Evolutionary conservation across 805 yeast genomes (phyloP), one percentile per base, ranked within the genome.

Genomic region (Debaryomyces maramus): DNA sequence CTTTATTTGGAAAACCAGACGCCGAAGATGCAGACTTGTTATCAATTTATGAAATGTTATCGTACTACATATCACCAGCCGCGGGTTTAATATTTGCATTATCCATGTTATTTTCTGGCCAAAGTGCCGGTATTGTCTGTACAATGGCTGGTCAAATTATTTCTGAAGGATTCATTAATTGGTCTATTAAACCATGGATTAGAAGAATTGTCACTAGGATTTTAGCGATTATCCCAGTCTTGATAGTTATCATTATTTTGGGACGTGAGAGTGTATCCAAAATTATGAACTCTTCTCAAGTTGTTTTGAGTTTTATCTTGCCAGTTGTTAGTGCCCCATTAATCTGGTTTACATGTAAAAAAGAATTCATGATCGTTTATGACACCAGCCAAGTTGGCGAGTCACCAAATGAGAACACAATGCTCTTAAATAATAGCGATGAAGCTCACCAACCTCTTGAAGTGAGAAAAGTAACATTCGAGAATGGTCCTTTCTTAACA

Each of bases 121-220:
- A 70, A 42, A 65, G 72, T 46, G 75, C 75, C 4, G 75, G 75
- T 11, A 70, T 70, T 27, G 75, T 70, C 9, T 70, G 75, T 48
- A 70, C 75, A 3, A 70, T 70, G 75, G 72, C 75, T 2, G 75
- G 75, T 9, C 75, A 70, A 48, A 70, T 70, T 39, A 60, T 70
- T 11, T 61, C 70, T 27, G 75, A 70, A 45, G 75, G 75, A 0
- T 70, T 70, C 46, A 67, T 70, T 34, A 67, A 68, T 45, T 70
- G 75, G 75, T 49, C 71, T 1, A 46, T 70, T 33, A 50, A 53
- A 38, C 75, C 75, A 1, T 70, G 75, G 75, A 50, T 66, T 6
- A 61, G 75, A 41, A 53, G 75, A 34, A 54, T 70, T 10, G 47
- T 68, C 13, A 70, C 75, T 3, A 55, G 75, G 43, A 54, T 63